Evolutionary conservation across 2,329 filamentous ascomycete species (phyloP), one percentile per base, ranked within the genome.

Genomic region (Waltergamsia citrina): DNA sequence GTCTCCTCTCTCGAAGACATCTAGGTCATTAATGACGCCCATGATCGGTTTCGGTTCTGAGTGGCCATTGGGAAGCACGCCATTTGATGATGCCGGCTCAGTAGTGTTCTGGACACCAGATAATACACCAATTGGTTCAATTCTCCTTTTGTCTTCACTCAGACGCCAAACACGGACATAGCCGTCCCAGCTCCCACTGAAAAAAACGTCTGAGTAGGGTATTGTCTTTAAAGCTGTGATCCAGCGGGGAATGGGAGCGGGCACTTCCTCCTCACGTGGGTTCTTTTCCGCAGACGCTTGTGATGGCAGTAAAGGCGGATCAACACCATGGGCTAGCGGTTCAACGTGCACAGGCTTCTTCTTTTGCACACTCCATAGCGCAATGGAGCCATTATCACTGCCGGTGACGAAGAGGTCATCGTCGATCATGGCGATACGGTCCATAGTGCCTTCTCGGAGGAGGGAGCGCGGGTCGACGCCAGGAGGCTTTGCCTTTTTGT

Each of bases 151-250:
- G 54, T 95, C 90, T 27, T 85, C 76, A 34, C 78, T 82, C 15
- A 98, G 69, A 40, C 72, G 78, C 92, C 92, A 98, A 5, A 81
- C 81, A 32, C 90, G 71, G 38, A 98, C 70, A 56, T 75, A 78
- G 3, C 92, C 92, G 52, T 62, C 92, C 88, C 90, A 98, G 57
- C 86, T 94, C 21, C 90, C 92, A 43, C 80, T 93, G 33, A 98
- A 67, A 37, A 98, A 76, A 33, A 94, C 65, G 50, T 98, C 87
- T 5, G 86, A 90, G 55, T 88, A 95, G 0, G 92, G 90, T 32
- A 98, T 71, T 1, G 85, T 82, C 32, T 79, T 70, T 28, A 98
- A 65, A 6, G 90, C 88, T 2, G 92, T 98, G 54, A 98, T 92
- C 71, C 84, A 93, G 51, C 90, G 72, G 4, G 92, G 85, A 43